Evolutionary conservation across 768 basidiomycete genomes (phyloP), one percentile per base, ranked within the genome.

Genomic region (Tricholoma flavovirens): DNA sequence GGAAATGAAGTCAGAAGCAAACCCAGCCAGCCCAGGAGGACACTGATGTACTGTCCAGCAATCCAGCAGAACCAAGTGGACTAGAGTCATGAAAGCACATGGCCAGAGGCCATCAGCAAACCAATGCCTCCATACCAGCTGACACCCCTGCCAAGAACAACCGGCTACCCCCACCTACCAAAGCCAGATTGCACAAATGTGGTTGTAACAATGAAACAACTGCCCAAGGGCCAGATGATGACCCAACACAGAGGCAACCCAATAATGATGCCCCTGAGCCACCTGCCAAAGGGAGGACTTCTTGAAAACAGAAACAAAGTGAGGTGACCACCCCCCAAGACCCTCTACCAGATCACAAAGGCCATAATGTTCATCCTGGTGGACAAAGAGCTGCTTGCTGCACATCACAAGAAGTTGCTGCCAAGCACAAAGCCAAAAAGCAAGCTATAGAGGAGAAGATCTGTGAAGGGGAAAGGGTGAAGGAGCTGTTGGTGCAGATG

Each of bases 281-380:
- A n/a, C n/a, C 15, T 45, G n/a, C 43, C 22, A 38, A 24, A 24
- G 43, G 36, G 19, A 22, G 46, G 26, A 17, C 26, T 5, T 7
- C 2, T n/a, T 6, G 10, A 21, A 15, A 21, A 42, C 8, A 35
- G 21, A 43, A 30, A 19, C 22, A 26, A 33, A n/a, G 14, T 12
- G 36, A 10, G 42, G 24, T 30, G 42, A 19, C 38, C 15, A 14
- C 11, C 11, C 17, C 53, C 32, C 45, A 59, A 4, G 54, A 55
- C 33, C 61, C 45, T n/a, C 56, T 62, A 32, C 61, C 61, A 30
- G 55, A 40, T 33, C 54, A 55, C 15, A 30, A 46, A 45, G 59
- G 59, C 29, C 53, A 49, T 21, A 62, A 62, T 38, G 49, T 54
- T 32, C 46, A 62, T 45, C 50, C 61, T 49, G 21, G 38, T 19